Percentiles rank a stretch among this genome's conserved stretches.
Evolutionary conservation across 306 rosid genomes (phyloP).

Genomic region (Alnus rubra): DNA sequence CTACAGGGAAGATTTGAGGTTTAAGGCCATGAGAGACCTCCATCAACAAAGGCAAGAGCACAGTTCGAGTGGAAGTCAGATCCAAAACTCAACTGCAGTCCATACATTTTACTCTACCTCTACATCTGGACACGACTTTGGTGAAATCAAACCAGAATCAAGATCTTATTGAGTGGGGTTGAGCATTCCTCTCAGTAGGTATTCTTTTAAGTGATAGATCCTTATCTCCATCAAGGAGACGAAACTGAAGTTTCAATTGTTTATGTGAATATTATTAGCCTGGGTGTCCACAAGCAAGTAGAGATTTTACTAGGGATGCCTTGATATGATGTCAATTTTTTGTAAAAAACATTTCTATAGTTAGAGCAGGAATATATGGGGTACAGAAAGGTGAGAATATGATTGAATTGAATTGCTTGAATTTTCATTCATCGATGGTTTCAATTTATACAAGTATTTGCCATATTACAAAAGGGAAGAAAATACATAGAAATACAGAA

Average conservation of each 20-base stretch:
- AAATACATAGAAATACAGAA: no score
- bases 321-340: no score
- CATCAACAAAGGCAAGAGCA: conserved; percentile 31
- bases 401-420: no score
- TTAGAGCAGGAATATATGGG: no score
- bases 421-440: no score
- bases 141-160: conserved; percentile 28
- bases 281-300: no score
- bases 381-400: no score
- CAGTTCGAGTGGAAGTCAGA: conserved; percentile 39
- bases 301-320: no score
- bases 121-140: conserved; percentile 33
- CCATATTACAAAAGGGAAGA: no score
- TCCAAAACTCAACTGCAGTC: conserved; percentile 34
- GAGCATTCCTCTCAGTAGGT: conserved; percentile 13
- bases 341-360: no score
- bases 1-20: conserved; percentile 56
- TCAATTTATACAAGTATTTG: no score
- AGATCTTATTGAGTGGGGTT: conserved; percentile 13
- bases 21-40: conserved; percentile 75
- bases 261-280: no score
- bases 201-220: background rate
- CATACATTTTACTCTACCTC: conserved; percentile 40
- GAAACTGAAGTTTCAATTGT: background rate
- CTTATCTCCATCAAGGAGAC: background rate